Base-by-base conservation (phyloP, 768 basidiomycete genomes). In the Tulasnella sp. region DNA sequence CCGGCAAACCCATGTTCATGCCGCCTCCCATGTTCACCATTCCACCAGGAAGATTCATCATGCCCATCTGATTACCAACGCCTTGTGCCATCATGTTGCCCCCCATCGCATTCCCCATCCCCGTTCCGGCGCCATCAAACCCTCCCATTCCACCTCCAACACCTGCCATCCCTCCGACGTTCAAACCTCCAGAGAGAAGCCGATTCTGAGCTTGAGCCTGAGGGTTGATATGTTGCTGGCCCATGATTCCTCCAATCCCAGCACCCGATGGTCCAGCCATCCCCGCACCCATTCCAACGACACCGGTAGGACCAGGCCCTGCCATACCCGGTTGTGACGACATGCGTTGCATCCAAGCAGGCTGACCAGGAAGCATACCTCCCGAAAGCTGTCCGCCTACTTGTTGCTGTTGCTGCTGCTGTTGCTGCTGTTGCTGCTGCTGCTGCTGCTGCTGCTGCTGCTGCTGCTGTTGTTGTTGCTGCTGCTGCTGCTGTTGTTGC, bases 181-280 rank as follows among this genome's bases (percentile, higher is more conserved):
- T 54, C 64, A 76, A 69, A 39, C 67, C 67, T 22, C 69, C 75
- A 19, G 38, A 29, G 34, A 76, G 40, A 29, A 71, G 40, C 14
- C 75, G 75, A 37, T 76, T 76, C 67, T 76, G 75, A 15, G 75
- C 67, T 39, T 76, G 75, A 22, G 75, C 75, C 31, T 76, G 75
- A 19, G 67, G 64, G 22, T 40, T 71, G 38, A 76, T 76, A 17
- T 68, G 67, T 37, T 49, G 73, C 22, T 72, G 37, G n/a, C 72
- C 72, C 40, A 45, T 74, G 25, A 49, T 25, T 31, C 52, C 52
- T 67, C 52, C 52, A n/a, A 74, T 67, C 17, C 36, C 39, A 17
- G 34, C 34, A 11, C 19, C 69, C 15, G 69, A 25, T 12, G 40
- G 29, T 29, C n/a, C 40, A 25, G 37, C 69, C 29, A 36, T 38